Percentiles rank a stretch among this genome's conserved stretches.
These are phyloP conservation scores for Stachybotrys elegans DNA, from an alignment of 2,329 filamentous ascomycete species.

Conservation along the genomic window DNA sequence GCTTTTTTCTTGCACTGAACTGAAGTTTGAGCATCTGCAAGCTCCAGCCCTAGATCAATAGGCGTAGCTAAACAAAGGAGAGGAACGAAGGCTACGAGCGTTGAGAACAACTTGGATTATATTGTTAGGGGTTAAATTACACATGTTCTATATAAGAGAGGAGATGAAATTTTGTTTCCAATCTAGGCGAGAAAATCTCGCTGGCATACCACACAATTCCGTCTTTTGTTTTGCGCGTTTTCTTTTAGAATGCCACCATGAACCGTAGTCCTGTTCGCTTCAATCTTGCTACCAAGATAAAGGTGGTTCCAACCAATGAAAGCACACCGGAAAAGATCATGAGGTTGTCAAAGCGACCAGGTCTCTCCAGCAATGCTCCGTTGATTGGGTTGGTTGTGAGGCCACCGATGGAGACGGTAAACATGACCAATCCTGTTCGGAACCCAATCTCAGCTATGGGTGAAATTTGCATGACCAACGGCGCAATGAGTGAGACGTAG, in stretches of 20 bases:
- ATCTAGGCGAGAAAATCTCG: no score
- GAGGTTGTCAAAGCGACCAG: slow-evolving; percentile 24
- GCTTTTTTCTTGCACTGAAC: no score
- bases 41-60: no score
- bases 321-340: slow-evolving; percentile 32
- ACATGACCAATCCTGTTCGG: slow-evolving; percentile 37
- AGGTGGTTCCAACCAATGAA: slow-evolving; percentile 21
- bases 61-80: no score
- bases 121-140: no score
- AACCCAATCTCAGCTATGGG: slow-evolving; percentile 21
- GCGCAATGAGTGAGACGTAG: slow-evolving; percentile 19
- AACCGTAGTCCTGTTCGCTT: slow-evolving; percentile 19
- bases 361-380: slow-evolving; percentile 33
- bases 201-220: no score
- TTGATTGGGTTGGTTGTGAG: slow-evolving; percentile 54
- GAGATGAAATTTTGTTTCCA: no score
- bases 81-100: no score
- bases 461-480: slow-evolving; percentile 6
- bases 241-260: slow-evolving; percentile 16
- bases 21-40: no score
- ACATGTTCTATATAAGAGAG: no score
- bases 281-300: slow-evolving; percentile 18
- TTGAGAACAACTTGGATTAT: no score
- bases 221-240: no score
- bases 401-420: slow-evolving; percentile 49